Conservation (phyloP, 1,284 basidiomycete species). For the Malassezia nana region DNA sequence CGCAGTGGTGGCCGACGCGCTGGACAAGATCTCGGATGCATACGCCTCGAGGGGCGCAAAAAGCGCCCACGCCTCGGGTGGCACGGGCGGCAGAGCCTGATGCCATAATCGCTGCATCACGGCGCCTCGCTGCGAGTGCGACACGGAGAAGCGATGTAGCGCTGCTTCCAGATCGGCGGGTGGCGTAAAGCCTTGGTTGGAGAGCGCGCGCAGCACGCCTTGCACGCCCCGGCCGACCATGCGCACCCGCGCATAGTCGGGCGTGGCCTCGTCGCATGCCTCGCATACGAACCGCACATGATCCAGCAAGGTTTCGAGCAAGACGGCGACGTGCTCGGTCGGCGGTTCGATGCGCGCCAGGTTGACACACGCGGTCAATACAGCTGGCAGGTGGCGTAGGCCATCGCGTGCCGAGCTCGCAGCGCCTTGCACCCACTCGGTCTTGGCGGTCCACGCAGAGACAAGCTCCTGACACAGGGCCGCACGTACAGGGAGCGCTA, state of each 20-base stretch:
- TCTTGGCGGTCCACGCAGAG: not conserved
- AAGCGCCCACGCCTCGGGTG: not conserved
- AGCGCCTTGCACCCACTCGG: not conserved
- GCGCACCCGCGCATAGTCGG: constrained; percentile 51
- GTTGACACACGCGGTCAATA: not conserved
- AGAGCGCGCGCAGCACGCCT: not conserved
- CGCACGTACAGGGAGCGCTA: not conserved
- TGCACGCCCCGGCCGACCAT: constrained; percentile 48
- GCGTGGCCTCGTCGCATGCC: not conserved
- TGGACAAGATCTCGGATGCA: not conserved
- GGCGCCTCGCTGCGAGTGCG: constrained; percentile 1
- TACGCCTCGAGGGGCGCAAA: not conserved
- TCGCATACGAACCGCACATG: not conserved
- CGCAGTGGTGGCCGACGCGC: not conserved
- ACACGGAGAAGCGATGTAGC: not conserved
- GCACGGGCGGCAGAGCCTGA: not conserved
- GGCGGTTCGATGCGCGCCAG: not conserved
- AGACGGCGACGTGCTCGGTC: not conserved
- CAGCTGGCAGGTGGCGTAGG: not conserved
- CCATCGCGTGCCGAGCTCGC: not conserved
- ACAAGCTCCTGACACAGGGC: not conserved
- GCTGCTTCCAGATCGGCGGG: not conserved
- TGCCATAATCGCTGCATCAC: constrained; percentile 9
- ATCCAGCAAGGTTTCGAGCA: not conserved
- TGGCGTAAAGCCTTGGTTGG: not conserved